A percentile compares a stretch with the other conserved stretches of the same genome.
These are phyloP conservation scores for Ensete glaucum DNA, from an alignment of 176 grass and related monocot genomes.

Conservation along the genomic window DNA sequence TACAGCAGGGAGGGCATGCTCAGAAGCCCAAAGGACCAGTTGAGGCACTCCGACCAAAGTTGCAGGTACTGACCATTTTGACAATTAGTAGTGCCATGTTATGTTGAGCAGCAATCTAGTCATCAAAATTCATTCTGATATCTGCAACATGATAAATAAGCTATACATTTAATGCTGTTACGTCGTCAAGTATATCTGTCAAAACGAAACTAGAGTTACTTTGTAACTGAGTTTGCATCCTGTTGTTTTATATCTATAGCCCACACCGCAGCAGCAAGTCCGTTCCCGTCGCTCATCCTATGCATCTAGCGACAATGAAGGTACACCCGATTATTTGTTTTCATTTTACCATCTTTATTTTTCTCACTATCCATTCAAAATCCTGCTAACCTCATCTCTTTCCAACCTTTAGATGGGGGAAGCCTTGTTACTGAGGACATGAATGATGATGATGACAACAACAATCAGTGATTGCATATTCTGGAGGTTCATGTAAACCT, in stretches of 20 bases:
- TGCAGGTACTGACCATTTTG: background rate
- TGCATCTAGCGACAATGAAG: background rate
- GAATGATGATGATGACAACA: background rate
- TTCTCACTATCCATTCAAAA: background rate
- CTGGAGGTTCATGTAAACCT: too few relatives aligned
- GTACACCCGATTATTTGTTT: background rate
- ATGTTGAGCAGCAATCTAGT: too few relatives aligned
- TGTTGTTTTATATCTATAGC: background rate
- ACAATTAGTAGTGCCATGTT: too few relatives aligned
- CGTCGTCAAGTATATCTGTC: too few relatives aligned
- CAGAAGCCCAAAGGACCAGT: conserved; percentile 6
- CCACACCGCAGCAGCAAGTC: background rate
- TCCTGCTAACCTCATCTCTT: background rate
- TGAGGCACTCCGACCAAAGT: conserved; percentile 8
- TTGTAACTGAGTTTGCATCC: too few relatives aligned
- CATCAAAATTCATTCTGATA: too few relatives aligned
- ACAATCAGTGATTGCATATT: background rate
- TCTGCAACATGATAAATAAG: too few relatives aligned
- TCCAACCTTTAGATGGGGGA: background rate
- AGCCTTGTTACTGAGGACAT: background rate
- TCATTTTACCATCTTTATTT: too few relatives aligned
- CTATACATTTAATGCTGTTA: too few relatives aligned
- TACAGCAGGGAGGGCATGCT: background rate
- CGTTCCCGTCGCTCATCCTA: background rate
- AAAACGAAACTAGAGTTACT: background rate